These are phyloP conservation scores for Telopea speciosissima DNA, from an alignment of 177 flowering plant species.

Conservation along the genomic window DNA sequence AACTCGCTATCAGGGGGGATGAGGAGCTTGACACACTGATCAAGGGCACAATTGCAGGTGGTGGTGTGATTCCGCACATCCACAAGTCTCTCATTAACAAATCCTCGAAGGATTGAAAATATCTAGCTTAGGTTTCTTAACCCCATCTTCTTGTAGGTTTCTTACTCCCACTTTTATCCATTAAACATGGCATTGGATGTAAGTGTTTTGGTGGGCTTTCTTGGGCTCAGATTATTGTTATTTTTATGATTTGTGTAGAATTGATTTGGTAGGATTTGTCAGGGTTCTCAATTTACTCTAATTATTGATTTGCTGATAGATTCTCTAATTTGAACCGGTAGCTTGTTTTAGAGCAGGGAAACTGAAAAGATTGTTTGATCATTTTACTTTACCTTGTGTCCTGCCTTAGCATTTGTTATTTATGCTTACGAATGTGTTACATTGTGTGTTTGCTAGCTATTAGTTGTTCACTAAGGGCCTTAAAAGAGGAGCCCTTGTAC, in stretches of 20 bases:
- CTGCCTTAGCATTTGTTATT: too few relatives aligned
- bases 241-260: not conserved
- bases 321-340: not conserved
- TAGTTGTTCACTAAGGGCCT: too few relatives aligned
- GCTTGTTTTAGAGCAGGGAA: not conserved
- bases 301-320: not conserved
- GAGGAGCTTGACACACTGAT: constrained; percentile 38
- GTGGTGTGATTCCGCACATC: constrained; percentile 38
- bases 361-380: too few relatives aligned
- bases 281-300: not conserved
- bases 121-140: not conserved
- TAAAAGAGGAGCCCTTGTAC: too few relatives aligned
- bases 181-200: not conserved
- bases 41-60: constrained; percentile 37
- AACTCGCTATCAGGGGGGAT: constrained; percentile 38
- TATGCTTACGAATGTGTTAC: too few relatives aligned
- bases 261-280: not conserved
- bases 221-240: not conserved
- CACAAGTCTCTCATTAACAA: constrained; percentile 40
- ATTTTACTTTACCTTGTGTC: too few relatives aligned
- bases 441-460: too few relatives aligned
- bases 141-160: not conserved
- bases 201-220: not conserved
- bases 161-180: too few relatives aligned
- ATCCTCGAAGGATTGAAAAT: constrained; percentile 39